Conservation (phyloP, 164 flowering plant species). For the Taxillus chinensis region DNA sequence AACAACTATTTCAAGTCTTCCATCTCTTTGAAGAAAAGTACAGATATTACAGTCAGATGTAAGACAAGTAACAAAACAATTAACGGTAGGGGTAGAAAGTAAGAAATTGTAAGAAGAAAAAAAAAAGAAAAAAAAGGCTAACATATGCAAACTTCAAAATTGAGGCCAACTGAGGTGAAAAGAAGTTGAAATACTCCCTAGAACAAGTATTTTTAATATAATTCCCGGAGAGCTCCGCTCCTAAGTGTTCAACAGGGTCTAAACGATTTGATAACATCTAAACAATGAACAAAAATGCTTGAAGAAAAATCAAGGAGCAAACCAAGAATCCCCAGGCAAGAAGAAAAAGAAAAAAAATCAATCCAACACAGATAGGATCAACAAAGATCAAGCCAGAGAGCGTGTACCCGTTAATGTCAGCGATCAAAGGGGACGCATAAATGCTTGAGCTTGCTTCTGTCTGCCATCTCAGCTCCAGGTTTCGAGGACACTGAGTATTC, state of each 20-base stretch:
- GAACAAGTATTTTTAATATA: no score
- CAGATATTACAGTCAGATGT: neutral
- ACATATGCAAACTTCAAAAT: neutral
- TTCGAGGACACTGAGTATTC: constrained; percentile 78
- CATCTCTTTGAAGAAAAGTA: constrained; percentile 50
- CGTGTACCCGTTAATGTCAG: constrained; percentile 82
- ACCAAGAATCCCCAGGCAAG: no score
- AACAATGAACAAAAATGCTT: no score
- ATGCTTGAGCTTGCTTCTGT: constrained; percentile 96
- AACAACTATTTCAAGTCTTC: constrained; percentile 93
- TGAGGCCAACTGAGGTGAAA: no score
- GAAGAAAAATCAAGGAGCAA: no score
- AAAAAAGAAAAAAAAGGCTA: neutral
- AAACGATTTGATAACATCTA: no score
- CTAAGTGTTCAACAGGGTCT: no score
- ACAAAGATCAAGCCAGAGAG: neutral
- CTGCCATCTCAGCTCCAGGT: constrained; percentile 97
- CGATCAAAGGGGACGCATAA: constrained; percentile 87
- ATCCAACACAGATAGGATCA: no score
- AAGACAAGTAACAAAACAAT: neutral
- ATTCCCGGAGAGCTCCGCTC: no score
- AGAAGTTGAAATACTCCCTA: no score
- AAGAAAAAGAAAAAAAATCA: no score
- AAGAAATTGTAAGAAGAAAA: neutral
- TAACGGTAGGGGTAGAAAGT: neutral